phyloP scores from a whole-genome alignment of 352 stramenopile species.

The Globisporangium canariense region DNA sequence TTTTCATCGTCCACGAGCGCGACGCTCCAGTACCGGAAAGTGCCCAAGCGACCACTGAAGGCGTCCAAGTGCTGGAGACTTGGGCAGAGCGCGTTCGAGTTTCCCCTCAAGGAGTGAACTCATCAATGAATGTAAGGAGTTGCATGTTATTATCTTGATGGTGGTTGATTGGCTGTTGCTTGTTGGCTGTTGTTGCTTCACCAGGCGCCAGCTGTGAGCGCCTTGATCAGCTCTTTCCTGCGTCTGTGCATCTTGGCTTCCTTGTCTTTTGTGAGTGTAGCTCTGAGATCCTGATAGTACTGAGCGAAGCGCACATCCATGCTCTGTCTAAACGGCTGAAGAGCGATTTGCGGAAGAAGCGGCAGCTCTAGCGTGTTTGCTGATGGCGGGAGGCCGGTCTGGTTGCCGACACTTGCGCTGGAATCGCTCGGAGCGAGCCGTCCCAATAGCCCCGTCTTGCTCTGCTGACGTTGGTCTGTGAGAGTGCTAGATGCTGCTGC shows the following conservation, averaged over 20 bases:
- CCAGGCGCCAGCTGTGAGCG: conserved; percentile 28
- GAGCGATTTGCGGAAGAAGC: conserved; percentile 8
- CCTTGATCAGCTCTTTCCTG: conserved; percentile 46
- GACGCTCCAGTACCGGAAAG: conserved; percentile 48
- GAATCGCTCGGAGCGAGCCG: conserved; percentile 7
- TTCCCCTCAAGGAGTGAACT: conserved; percentile 28
- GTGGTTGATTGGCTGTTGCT: not conserved
- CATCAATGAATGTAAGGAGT: conserved; percentile 31
- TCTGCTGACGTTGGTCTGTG: conserved; percentile 1
- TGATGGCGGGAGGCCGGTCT: not conserved
- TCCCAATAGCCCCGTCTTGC: not conserved
- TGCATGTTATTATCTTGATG: conserved; percentile 9
- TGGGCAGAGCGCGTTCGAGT: conserved; percentile 27
- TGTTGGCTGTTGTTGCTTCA: conserved; percentile 2
- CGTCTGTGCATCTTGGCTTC: conserved; percentile 36
- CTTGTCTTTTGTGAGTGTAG: conserved; percentile 20
- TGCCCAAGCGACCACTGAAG: conserved; percentile 65
- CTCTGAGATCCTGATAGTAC: conserved; percentile 24
- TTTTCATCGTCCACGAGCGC: not conserved
- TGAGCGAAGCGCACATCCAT: conserved; percentile 20
- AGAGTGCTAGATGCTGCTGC: not conserved
- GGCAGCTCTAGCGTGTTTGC: not conserved
- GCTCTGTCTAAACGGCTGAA: conserved; percentile 19
- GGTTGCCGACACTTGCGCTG: not conserved
- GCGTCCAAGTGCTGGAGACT: conserved; percentile 73